Evolutionary conservation across 2,329 filamentous ascomycete genomes (phyloP).

Genomic region (Geoglossum cookeanum): DNA sequence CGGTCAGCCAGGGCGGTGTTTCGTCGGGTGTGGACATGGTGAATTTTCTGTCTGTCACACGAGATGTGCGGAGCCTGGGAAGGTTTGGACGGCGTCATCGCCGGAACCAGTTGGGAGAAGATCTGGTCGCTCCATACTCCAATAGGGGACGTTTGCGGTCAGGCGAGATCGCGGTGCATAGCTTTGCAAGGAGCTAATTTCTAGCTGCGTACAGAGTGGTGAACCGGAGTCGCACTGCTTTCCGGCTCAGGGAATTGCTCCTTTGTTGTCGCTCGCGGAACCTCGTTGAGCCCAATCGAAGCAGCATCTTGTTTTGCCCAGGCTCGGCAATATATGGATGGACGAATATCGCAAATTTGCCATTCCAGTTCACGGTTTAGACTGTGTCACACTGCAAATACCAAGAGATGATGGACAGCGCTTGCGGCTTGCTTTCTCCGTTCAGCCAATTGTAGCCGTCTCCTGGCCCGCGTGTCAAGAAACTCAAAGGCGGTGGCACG

Average conservation of each 20-base stretch:
- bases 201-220: too few relatives aligned
- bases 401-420: not conserved
- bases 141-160: not conserved
- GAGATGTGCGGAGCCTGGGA: not conserved
- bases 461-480: not conserved
- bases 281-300: not conserved
- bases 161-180: not conserved
- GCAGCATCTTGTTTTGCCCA: not conserved
- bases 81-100: not conserved
- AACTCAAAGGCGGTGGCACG: not conserved
- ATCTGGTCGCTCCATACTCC: not conserved
- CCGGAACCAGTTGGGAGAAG: not conserved
- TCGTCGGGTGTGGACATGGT: not conserved
- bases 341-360: not conserved
- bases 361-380: too few relatives aligned
- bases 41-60: not conserved
- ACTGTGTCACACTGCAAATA: not conserved
- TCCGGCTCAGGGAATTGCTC: not conserved
- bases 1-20: not conserved
- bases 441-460: not conserved
- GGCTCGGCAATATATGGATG: not conserved
- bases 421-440: not conserved
- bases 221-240: not conserved
- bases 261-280: too few relatives aligned
- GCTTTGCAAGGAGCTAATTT: too few relatives aligned